Percentiles rank a stretch among this genome's conserved stretches.
Conservation (phyloP, 805 yeast species). For the Nakazawaea sp. region DNA sequence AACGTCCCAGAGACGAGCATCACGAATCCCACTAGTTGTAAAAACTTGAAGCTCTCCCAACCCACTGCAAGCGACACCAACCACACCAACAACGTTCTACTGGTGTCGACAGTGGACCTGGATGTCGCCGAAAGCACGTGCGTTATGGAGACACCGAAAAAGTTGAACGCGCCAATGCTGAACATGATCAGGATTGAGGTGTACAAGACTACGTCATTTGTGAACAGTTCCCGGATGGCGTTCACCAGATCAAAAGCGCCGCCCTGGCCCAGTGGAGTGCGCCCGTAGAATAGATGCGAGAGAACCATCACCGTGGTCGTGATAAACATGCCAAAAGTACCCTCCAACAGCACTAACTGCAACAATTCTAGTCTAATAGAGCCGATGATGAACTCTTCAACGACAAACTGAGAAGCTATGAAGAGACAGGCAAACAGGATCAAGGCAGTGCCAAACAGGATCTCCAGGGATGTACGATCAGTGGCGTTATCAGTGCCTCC, state of each 20-base stretch:
- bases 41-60: conserved; percentile 63
- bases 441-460: conserved; percentile 49
- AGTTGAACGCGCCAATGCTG: conserved; percentile 67
- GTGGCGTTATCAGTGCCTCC: conserved; percentile 30
- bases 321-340: conserved; percentile 51
- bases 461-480: conserved; percentile 14
- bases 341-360: conserved; percentile 68
- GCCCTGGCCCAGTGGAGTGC: too few species aligned
- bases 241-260: conserved; percentile 53
- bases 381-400: conserved; percentile 62
- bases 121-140: conserved; percentile 64
- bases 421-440: conserved; percentile 58
- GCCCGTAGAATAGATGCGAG: conserved; percentile 34
- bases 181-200: conserved; percentile 62
- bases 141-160: conserved; percentile 66
- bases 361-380: conserved; percentile 38
- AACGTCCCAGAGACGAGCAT: conserved; percentile 66
- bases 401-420: conserved; percentile 71
- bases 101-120: conserved; percentile 72
- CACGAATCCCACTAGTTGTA: conserved; percentile 60
- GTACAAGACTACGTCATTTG: conserved; percentile 33
- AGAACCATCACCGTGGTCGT: conserved; percentile 38
- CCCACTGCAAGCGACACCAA: conserved; percentile 59
- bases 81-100: conserved; percentile 74
- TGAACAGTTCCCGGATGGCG: conserved; percentile 42